phyloP scores from a whole-genome alignment of 176 grass and related monocot species.

The Aegilops umbellulata region DNA sequence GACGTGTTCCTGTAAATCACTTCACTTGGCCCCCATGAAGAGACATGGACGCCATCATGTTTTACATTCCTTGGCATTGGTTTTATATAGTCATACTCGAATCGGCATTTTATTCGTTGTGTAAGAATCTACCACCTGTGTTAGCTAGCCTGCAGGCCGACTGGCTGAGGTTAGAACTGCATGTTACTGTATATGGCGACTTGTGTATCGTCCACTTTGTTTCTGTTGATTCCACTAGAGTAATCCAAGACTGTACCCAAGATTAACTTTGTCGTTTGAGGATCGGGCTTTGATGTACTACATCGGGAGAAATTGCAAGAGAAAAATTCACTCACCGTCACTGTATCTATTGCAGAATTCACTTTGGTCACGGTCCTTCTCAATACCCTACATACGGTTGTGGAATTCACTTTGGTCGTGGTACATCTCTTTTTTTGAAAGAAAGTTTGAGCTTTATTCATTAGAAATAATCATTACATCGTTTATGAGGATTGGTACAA shows the following conservation, averaged over 20 bases:
- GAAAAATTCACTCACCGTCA: too few species aligned
- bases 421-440: too few species aligned
- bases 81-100: slow-evolving; percentile 28
- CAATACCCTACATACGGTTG: too few species aligned
- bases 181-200: not conserved
- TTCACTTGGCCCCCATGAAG: not conserved
- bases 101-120: slow-evolving; percentile 6
- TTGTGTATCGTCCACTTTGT: not conserved
- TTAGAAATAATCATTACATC: too few species aligned
- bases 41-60: not conserved
- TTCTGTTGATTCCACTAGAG: slow-evolving; percentile 14
- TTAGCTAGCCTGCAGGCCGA: slow-evolving; percentile 14
- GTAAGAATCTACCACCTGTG: slow-evolving; percentile 5
- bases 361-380: too few species aligned
- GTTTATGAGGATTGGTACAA: too few species aligned
- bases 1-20: slow-evolving; percentile 67
- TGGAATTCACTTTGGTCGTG: too few species aligned
- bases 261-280: not conserved
- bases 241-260: not conserved
- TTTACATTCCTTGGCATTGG: slow-evolving; percentile 3
- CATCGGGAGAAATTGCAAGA: too few species aligned
- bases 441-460: too few species aligned
- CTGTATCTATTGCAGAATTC: too few species aligned
- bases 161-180: slow-evolving; percentile 9
- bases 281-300: too few species aligned